These are phyloP conservation scores for Penicillium sp. DNA, from an alignment of 2,329 filamentous ascomycete genomes.

Conservation along the genomic window DNA sequence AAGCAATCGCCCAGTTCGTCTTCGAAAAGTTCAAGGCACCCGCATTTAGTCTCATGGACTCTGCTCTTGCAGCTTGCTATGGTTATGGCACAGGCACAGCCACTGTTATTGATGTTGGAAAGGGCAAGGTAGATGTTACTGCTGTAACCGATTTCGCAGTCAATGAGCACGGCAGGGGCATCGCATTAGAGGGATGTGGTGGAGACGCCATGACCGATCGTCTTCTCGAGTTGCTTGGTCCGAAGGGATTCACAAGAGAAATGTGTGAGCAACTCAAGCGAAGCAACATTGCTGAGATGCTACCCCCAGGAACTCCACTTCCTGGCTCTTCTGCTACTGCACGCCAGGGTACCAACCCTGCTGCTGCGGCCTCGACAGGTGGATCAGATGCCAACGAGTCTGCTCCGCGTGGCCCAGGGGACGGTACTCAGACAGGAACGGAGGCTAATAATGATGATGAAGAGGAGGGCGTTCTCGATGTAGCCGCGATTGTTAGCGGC, in stretches of 20 bases:
- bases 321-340: slow-evolving; percentile 50
- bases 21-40: slow-evolving; percentile 98
- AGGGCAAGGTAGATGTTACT: slow-evolving; percentile 87
- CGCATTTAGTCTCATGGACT: slow-evolving; percentile 85
- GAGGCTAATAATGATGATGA: slow-evolving; percentile 53
- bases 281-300: slow-evolving; percentile 62
- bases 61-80: slow-evolving; percentile 75
- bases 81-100: slow-evolving; percentile 80
- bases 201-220: slow-evolving; percentile 82
- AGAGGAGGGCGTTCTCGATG: slow-evolving; percentile 63
- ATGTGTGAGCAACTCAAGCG: slow-evolving; percentile 67
- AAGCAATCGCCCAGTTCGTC: slow-evolving; percentile 86
- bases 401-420: slow-evolving; percentile 54
- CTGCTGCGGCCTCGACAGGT: slow-evolving; percentile 57
- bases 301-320: slow-evolving; percentile 54
- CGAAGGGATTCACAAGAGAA: slow-evolving; percentile 58
- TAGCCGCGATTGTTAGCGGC: slow-evolving; percentile 64
- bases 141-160: slow-evolving; percentile 81
- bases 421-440: slow-evolving; percentile 54
- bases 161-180: slow-evolving; percentile 64
- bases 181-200: slow-evolving; percentile 67
- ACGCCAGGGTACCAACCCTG: slow-evolving; percentile 51
- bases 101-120: slow-evolving; percentile 87
- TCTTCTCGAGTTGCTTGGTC: slow-evolving; percentile 63
- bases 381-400: slow-evolving; percentile 44